phyloP scores from a whole-genome alignment of 257 asterid species.

The Cruciata laevipes region DNA sequence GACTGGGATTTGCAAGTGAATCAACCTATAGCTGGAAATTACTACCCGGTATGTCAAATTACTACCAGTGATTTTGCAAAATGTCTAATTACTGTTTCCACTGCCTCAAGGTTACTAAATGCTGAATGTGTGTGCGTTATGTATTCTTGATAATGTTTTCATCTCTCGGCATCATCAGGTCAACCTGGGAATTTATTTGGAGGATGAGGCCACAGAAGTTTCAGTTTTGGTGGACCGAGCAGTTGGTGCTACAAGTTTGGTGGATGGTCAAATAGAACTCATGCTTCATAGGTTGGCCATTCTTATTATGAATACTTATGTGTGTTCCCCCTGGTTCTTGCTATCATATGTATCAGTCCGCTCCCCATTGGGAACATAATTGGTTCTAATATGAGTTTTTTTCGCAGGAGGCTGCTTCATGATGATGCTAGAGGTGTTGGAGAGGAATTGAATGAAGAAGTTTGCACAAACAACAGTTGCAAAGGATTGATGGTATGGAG shows the following conservation, averaged over 20 bases:
- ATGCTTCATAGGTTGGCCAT: constrained; percentile 59
- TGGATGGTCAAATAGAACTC: constrained; percentile 73
- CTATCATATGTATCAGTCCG: no score
- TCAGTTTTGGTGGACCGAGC: constrained; percentile 81
- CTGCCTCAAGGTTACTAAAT: not conserved
- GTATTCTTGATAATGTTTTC: not conserved
- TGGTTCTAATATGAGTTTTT: constrained; percentile 2
- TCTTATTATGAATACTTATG: not conserved
- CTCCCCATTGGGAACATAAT: not conserved
- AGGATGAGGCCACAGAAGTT: constrained; percentile 53
- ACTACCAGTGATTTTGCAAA: not conserved
- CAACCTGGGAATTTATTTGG: constrained; percentile 70
- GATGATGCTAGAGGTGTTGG: constrained; percentile 87
- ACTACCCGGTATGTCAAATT: constrained; percentile 53
- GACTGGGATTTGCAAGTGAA: constrained; percentile 71
- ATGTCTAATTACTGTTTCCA: not conserved
- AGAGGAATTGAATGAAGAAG: constrained; percentile 68
- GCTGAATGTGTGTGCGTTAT: not conserved
- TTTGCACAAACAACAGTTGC: constrained; percentile 46
- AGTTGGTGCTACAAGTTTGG: constrained; percentile 72
- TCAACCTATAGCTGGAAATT: constrained; percentile 75
- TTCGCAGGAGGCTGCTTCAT: constrained; percentile 53
- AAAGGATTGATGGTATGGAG: constrained; percentile 55
- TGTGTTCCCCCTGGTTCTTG: not conserved
- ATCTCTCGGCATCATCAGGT: constrained; percentile 27